Evolutionary conservation across 2,329 filamentous ascomycete species (phyloP).

Genomic region (Cytospora mali): DNA sequence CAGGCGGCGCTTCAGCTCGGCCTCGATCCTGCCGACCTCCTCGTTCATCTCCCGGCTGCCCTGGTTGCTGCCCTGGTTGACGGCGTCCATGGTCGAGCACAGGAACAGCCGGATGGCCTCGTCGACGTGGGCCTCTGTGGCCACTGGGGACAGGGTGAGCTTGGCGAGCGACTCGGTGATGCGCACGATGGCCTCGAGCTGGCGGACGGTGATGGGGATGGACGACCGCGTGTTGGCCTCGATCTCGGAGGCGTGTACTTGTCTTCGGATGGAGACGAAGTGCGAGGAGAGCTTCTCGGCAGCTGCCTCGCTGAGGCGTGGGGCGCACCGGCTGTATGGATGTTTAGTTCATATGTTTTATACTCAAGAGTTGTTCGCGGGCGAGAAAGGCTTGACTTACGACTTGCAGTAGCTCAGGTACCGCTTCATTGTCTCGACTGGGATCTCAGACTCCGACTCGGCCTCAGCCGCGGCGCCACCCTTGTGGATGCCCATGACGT

Average conservation of each 20-base stretch:
- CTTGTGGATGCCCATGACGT: constrained; percentile 98
- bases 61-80: constrained; percentile 83
- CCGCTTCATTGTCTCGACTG: constrained; percentile 94
- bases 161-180: constrained; percentile 97
- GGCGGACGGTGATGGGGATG: constrained; percentile 96
- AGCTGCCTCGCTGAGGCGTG: constrained; percentile 84
- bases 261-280: constrained; percentile 92
- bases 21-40: constrained; percentile 83
- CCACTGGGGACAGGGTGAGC: constrained; percentile 80
- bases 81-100: constrained; percentile 96
- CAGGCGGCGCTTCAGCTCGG: constrained; percentile 82
- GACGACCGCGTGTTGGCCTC: constrained; percentile 88
- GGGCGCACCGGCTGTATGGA: constrained; percentile 75
- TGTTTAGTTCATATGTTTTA: constrained; percentile 44
- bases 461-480: constrained; percentile 82
- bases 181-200: constrained; percentile 94
- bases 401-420: constrained; percentile 98
- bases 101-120: constrained; percentile 97
- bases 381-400: constrained; percentile 53
- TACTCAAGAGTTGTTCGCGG: background rate
- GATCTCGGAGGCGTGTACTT: constrained; percentile 88
- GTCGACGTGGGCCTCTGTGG: constrained; percentile 89
- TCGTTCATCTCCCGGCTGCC: constrained; percentile 89
- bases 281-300: constrained; percentile 96
- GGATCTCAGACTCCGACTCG: constrained; percentile 81